Base-by-base conservation (phyloP, 2,329 filamentous ascomycete species). In the Leptographium radiaticola region DNA sequence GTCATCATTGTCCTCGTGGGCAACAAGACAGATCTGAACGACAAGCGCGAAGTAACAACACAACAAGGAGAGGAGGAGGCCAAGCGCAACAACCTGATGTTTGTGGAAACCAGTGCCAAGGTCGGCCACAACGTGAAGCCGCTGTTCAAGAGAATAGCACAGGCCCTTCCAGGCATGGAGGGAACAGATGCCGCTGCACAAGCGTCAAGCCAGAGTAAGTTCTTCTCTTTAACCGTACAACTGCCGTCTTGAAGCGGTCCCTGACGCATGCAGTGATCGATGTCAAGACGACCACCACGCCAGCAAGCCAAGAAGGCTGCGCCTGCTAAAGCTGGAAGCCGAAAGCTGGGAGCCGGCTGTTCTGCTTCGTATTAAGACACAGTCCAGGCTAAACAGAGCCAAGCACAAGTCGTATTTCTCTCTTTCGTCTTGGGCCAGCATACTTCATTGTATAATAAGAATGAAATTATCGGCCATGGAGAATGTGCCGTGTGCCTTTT, bases 11-110 rank as follows among this genome's bases (percentile, higher is more conserved):
- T 98, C 48, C 75, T 98, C 48, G 94, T 98, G 42, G 93, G 93
- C 61, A 98, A 98, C 77, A 98, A 98, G 83, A 98, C 93, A 46
- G 93, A 98, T 77, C 71, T 98, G 69, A 95, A 93, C 70, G 93
- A 98, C 70, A 97, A 96, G 79, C 82, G 93, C 53, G 91, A 98
- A 71, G 93, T 98, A 57, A 98, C 91, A 44, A 94, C 89, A 39
- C 84, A 87, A 66, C 90, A 97, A 70, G 93, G 93, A 56, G 93
- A 98, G 70, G 93, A 97, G 63, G 93, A 98, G 73, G 91, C 91
- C 45, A 95, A 95, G 80, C 91, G 91, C 76, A 91, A 95, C 70
- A 93, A 93, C 61, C 75, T 96, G 61, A 96, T 98, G 87, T 98
- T 98, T 66, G 93, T 98, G 63, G 93, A 98, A 77, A 98, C 93